Evolutionary conservation across 768 basidiomycete species (phyloP).

Genomic region (Suillus subluteus): DNA sequence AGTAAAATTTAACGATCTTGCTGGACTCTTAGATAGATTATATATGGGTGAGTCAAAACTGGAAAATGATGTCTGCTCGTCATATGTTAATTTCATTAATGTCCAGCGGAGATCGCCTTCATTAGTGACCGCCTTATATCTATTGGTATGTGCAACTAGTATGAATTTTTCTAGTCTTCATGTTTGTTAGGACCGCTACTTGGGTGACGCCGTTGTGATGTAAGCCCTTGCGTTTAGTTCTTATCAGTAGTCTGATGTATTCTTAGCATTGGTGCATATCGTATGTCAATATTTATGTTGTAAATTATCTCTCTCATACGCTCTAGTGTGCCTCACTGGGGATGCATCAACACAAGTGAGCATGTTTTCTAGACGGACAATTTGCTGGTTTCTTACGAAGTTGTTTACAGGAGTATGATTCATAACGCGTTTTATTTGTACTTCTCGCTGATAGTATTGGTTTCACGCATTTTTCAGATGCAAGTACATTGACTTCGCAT

Average conservation of each 20-base stretch:
- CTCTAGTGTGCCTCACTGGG: slow-evolving; percentile 1
- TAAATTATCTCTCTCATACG: not conserved
- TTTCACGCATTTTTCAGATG: not conserved
- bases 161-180: not conserved
- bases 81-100: slow-evolving; percentile 4
- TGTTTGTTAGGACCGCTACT: slow-evolving; percentile 30
- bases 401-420: not conserved
- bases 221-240: slow-evolving; percentile 15
- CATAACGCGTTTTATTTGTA: not conserved
- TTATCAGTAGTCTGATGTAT: not conserved
- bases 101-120: slow-evolving; percentile 30
- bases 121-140: slow-evolving; percentile 28
- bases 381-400: not conserved
- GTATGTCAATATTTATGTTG: not conserved
- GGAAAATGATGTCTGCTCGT: not conserved
- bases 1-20: slow-evolving; percentile 4
- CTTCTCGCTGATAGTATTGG: not conserved
- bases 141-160: slow-evolving; percentile 23
- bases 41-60: slow-evolving; percentile 29
- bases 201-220: slow-evolving; percentile 35
- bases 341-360: not conserved
- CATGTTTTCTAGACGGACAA: not conserved
- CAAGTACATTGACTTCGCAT: not conserved
- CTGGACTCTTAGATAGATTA: slow-evolving; percentile 28
- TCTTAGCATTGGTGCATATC: not conserved